Base-by-base conservation (phyloP, 2,329 filamentous ascomycete genomes). In the Aspergillus amoenus region DNA sequence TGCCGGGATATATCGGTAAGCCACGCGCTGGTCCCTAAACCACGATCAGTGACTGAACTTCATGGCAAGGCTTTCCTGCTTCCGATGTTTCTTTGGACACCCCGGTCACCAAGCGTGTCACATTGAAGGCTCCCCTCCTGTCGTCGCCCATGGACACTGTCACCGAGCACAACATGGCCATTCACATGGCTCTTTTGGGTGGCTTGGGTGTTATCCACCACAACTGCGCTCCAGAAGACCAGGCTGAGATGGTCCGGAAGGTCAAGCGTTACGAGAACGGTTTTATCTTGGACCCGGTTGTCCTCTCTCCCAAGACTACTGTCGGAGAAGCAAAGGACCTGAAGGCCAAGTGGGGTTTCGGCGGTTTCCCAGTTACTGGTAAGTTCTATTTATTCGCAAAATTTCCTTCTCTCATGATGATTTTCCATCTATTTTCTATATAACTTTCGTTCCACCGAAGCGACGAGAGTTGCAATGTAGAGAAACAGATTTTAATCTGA, bases 371-470 rank as follows among this genome's bases (percentile, higher is more conserved):
- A 59, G 93, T 99, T 58, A 99, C 94, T 79, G 94, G 95, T 99
- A 82, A 84, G 93, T 82, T 51, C 61, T 61, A 55, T 57, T 63
- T 63, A 42, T 57, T 62, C 61, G 40, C 58, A 54, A 54, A 54
- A 40, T 24, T 50, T 34, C 55, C 57, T 70, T 67, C 58, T 66
- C 96, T 96, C 94, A 91, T 83, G 84, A 82, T 85, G 74, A 77
- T 56, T 81, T 83, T 79, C 81, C 81, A 82, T 84, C 76, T 76
- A 30, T 81, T 79, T 80, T 70, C 70, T 74, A 81, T 85, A 89
- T 97, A 97, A 97, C 94, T 99, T 99, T 99, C 94, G 94, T 99
- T 99, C 94, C 93, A 93, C 94, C 91, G 91, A 84, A 95, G 88
- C 85, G 89, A 90, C 88, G 83, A 84, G 81, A 87, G 73, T 84